These are phyloP conservation scores for Phylloporus scabripes DNA, from an alignment of 768 basidiomycete species.

Conservation along the genomic window DNA sequence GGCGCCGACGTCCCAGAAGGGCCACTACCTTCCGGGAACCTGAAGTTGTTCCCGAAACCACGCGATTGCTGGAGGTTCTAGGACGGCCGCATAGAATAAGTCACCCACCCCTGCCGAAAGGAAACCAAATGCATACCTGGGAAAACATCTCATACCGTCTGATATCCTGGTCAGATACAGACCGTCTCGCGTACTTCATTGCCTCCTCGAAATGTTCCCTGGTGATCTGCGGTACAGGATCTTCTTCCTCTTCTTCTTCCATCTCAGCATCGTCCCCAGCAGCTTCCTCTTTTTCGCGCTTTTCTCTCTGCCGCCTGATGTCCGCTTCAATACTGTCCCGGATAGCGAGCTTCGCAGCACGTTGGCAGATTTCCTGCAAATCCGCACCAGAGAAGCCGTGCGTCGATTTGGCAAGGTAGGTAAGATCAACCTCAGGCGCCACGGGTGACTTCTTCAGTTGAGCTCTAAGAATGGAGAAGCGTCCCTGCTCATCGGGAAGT, in stretches of 20 bases:
- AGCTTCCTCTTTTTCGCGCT: conserved; percentile 74
- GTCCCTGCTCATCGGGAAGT: conserved; percentile 89
- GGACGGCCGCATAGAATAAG: conserved; percentile 5
- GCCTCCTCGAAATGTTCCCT: conserved; percentile 97
- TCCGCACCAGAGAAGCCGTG: conserved; percentile 99
- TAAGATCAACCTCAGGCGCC: conserved; percentile 72
- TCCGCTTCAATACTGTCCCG: conserved; percentile 93
- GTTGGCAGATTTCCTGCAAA: conserved; percentile 98
- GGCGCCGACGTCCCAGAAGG: conserved; percentile 35
- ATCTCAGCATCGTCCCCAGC: conserved; percentile 63
- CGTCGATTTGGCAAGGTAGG: conserved; percentile 84
- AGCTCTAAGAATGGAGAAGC: conserved; percentile 87
- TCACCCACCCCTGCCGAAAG: background rate
- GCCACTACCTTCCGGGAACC: conserved; percentile 82
- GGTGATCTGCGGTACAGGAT: conserved; percentile 87
- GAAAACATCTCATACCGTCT: conserved; percentile 98
- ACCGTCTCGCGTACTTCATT: conserved; percentile 95
- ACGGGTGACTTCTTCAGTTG: conserved; percentile 90
- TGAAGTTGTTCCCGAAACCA: conserved; percentile 92
- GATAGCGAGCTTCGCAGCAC: conserved; percentile 95
- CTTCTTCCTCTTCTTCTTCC: conserved; percentile 67
- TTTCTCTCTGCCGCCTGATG: conserved; percentile 72
- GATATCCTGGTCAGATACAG: conserved; percentile 95
- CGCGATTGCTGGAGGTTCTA: conserved; percentile 91
- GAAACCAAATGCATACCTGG: conserved; percentile 47